Conservation (phyloP, 768 basidiomycete genomes). For the Trametes maxima region DNA sequence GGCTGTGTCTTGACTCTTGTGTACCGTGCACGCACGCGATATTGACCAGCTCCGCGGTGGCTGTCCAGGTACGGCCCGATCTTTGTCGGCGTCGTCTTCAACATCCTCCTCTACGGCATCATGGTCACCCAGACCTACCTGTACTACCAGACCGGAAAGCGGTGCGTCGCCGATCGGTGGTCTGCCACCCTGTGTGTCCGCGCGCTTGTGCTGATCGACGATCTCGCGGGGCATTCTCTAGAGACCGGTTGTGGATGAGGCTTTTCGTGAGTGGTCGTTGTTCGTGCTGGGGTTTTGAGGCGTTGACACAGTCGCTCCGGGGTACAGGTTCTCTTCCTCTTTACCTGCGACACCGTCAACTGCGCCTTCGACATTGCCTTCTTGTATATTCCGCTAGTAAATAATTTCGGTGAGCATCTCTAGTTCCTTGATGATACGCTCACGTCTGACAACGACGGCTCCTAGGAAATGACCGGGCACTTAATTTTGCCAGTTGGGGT, state of each 20-base stretch:
- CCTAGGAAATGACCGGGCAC: constrained; percentile 33
- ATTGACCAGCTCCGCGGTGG: too few species aligned
- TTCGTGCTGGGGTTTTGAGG: too few species aligned
- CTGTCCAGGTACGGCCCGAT: constrained; percentile 48
- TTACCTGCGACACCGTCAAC: constrained; percentile 53
- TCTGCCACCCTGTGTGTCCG: background rate
- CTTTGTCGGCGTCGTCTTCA: constrained; percentile 50
- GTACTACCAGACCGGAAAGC: constrained; percentile 44
- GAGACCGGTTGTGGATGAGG: constrained; percentile 51
- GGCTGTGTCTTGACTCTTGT: too few species aligned
- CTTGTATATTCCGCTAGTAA: constrained; percentile 50
- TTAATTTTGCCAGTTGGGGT: constrained; percentile 34
- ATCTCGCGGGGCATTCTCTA: constrained; percentile 21
- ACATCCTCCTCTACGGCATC: constrained; percentile 50
- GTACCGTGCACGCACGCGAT: too few species aligned
- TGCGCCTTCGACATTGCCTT: constrained; percentile 47
- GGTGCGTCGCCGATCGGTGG: background rate
- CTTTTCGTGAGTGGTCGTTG: constrained; percentile 39
- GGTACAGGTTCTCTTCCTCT: constrained; percentile 42
- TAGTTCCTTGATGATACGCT: background rate
- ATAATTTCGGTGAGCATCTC: constrained; percentile 43
- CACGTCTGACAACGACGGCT: background rate
- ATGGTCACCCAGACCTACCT: constrained; percentile 52
- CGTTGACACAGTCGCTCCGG: background rate
- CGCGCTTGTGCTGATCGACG: too few species aligned